Base-by-base conservation (phyloP, 441 rosid species). In the Populus hybrid region DNA sequence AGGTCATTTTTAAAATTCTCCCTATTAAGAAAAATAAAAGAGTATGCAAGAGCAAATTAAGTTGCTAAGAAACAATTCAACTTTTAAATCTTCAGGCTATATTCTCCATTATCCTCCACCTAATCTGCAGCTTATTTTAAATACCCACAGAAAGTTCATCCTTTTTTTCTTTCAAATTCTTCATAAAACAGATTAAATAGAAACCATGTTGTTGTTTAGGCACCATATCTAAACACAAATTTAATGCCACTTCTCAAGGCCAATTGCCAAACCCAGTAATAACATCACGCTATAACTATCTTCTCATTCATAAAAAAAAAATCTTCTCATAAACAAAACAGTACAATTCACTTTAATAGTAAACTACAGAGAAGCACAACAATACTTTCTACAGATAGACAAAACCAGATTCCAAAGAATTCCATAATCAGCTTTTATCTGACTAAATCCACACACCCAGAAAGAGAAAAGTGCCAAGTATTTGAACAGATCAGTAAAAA, bases 401-500 rank as follows among this genome's bases (percentile, higher is more conserved):
- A 68, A 3, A 56, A 24, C 24, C 63, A 38, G 72, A 56, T 29
- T 7, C 61, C 31, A 77, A 0, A 68, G 59, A 68, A 45, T 9
- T 20, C n/a, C 18, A 35, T 12, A 31, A 68, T 56, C 53, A 73
- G 26, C 11, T 45, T 20, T 12, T 18, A 63, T 63, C 35, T 18
- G 42, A 11, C 14, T 42, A 71, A 68, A 33, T 53, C 4, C 21
- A 29, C 29, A 61, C 6, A 59, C 64, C 65, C 74, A 70, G 75
- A 75, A 69, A 75, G 26, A 28, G 69, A 74, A 73, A 70, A 23
- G 31, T 74, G 53, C 68, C 31, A 33, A n/a, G 29, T 24, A 24
- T 9, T 63, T 12, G 23, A 78, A 64, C 16, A 23, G 40, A 59
- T 70, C 20, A 76, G 18, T 56, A 2, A 28, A 45, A 11, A 31